Base-by-base conservation (phyloP, 23 red algal genomes). In the Gracilaria caudata region DNA sequence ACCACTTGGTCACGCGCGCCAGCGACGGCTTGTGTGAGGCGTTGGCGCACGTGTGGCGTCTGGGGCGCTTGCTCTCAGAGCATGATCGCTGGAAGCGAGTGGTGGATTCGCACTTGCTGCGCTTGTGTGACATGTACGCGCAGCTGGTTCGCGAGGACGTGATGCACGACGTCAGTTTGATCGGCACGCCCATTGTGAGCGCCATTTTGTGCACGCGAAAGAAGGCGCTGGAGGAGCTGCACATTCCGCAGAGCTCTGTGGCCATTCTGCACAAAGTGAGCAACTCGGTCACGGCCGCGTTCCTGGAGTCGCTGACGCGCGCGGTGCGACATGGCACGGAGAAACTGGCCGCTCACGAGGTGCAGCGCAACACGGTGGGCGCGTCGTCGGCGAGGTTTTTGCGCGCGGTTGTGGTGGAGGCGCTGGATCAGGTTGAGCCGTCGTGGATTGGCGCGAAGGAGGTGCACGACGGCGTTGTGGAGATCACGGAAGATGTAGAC, bases 401-500 rank as follows among this genome's bases (percentile, higher is more conserved):
- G 30, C 35, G 40, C 44, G 26, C 85, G 11, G 51, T 89, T 17
- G 53, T 79, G 21, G 68, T 77, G 39, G 72, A 89, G 14, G 85
- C 85, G 33, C 41, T 89, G 55, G 85, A 14, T 26, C 85, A 89
- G 73, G 41, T 88, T 19, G 68, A 78, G 7, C 0, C 68, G 23
- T 17, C 82, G 4, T 58, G 60, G 39, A 28, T 75, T 75, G 34
- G 44, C 7, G 12, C 4, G 24, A 34, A 63, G 6, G 49, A 44
- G 23, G 46, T 24, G 19, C 51, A 61, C 9, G 56, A 24, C 19
- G 51, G 32, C 1, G 35, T 28, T 12, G 77, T 63, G 21, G 46
- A 6, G 3, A 49, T 60, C 17, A 49, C 47, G 3, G 77, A 43
- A 6, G 46, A 63, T 23, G 36, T 33, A 5, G 49, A 49, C 44